Percentiles rank a stretch among this genome's conserved stretches.
These are phyloP conservation scores for Larix kaempferi DNA, from an alignment of 75 land plant genomes.

Conservation along the genomic window DNA sequence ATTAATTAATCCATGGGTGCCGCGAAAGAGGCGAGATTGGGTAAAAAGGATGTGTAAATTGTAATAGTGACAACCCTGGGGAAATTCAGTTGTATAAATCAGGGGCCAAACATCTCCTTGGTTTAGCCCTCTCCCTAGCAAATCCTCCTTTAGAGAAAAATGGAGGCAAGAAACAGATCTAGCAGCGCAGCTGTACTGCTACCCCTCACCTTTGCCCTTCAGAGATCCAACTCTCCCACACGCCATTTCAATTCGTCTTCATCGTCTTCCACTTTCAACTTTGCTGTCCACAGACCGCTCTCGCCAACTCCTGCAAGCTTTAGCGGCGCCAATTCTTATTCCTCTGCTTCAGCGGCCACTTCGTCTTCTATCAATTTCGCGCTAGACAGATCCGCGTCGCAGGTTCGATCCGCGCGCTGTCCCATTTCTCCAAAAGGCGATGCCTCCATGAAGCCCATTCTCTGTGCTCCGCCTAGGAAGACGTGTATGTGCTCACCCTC, in stretches of 20 bases:
- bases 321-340: neutral
- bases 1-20: too few species aligned
- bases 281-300: neutral
- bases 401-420: neutral
- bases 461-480: neutral
- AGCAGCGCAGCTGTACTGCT: neutral
- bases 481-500: neutral
- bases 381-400: neutral
- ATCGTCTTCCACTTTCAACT: neutral
- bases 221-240: too few species aligned
- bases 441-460: too few species aligned
- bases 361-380: neutral
- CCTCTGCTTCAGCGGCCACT: neutral
- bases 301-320: neutral
- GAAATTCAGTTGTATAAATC: too few species aligned
- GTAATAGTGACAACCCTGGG: too few species aligned
- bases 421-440: neutral
- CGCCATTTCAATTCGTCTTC: too few species aligned
- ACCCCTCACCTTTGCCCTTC: neutral
- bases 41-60: too few species aligned
- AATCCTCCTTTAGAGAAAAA: neutral
- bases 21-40: too few species aligned
- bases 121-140: neutral
- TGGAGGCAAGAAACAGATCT: neutral
- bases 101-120: too few species aligned